Evolutionary conservation across 768 basidiomycete genomes (phyloP).

Genomic region (Lyophyllum semitale): DNA sequence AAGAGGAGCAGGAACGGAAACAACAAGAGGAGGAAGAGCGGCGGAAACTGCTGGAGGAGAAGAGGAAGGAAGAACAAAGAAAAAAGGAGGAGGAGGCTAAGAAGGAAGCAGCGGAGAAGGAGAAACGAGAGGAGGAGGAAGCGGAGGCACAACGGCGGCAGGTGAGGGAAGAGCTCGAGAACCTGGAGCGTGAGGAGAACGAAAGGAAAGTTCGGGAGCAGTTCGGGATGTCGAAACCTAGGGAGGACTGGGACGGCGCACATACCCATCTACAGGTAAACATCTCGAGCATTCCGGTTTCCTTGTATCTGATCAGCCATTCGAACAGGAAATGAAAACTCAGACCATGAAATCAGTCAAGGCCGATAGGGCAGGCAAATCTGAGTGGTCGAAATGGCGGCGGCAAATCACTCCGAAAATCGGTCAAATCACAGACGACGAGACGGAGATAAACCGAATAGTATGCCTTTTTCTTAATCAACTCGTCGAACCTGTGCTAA

Average conservation of each 20-base stretch:
- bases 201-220: constrained; percentile 34
- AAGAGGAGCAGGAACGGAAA: constrained; percentile 51
- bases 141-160: constrained; percentile 37
- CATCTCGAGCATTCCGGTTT: background rate
- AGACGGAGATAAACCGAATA: constrained; percentile 59
- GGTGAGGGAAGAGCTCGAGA: constrained; percentile 31
- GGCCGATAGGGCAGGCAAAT: constrained; percentile 49
- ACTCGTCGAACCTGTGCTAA: constrained; percentile 5
- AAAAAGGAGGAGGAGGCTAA: constrained; percentile 45
- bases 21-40: constrained; percentile 47
- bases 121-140: constrained; percentile 41
- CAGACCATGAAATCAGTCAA: constrained; percentile 70
- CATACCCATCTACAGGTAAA: constrained; percentile 56
- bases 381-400: constrained; percentile 66
- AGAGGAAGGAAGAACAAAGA: constrained; percentile 50
- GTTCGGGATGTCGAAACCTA: constrained; percentile 54
- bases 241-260: constrained; percentile 67
- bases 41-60: constrained; percentile 41
- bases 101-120: constrained; percentile 38
- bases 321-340: constrained; percentile 58
- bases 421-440: constrained; percentile 82
- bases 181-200: constrained; percentile 24
- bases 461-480: constrained; percentile 42
- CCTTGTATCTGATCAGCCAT: constrained; percentile 1
- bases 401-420: constrained; percentile 86